A percentile compares a stretch with the other conserved stretches of the same genome.
These are phyloP conservation scores for Betula pendula DNA, from an alignment of 306 rosid species.

Conservation along the genomic window DNA sequence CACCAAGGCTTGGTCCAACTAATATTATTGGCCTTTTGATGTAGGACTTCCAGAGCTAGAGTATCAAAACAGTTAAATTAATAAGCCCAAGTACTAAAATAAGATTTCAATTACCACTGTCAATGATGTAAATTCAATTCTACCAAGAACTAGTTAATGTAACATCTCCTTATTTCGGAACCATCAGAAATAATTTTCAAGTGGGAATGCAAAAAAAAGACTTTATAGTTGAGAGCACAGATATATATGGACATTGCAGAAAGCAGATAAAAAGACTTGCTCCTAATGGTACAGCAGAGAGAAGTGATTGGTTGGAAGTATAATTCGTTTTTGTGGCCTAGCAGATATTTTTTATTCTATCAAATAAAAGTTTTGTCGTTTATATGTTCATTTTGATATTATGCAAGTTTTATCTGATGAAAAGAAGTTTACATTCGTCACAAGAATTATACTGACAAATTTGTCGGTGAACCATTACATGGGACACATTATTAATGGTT, in stretches of 20 bases:
- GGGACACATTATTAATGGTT: not conserved
- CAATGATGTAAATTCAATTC: not conserved
- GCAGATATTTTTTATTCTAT: not conserved
- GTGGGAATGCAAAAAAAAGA: not conserved
- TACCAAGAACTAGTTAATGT: not conserved
- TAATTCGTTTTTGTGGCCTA: not conserved
- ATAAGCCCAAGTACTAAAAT: not conserved
- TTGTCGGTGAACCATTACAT: not conserved
- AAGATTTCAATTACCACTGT: not conserved
- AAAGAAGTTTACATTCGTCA: not conserved
- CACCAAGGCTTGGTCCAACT: constrained; percentile 98
- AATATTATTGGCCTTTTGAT: constrained; percentile 81
- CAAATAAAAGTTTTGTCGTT: no score
- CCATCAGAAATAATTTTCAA: not conserved
- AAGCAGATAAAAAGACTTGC: constrained; percentile 1
- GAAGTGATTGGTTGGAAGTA: not conserved
- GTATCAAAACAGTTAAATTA: constrained; percentile 12
- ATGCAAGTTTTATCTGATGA: no score
- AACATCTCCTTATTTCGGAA: not conserved
- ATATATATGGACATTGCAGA: not conserved
- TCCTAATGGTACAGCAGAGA: not conserved
- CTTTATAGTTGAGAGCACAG: not conserved
- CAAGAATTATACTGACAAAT: not conserved
- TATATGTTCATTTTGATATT: no score
- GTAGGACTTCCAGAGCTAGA: constrained; percentile 76